Percentiles rank a stretch among this genome's conserved stretches.
phyloP scores from a whole-genome alignment of 306 rosid genomes.

The Rosa multiflora region DNA sequence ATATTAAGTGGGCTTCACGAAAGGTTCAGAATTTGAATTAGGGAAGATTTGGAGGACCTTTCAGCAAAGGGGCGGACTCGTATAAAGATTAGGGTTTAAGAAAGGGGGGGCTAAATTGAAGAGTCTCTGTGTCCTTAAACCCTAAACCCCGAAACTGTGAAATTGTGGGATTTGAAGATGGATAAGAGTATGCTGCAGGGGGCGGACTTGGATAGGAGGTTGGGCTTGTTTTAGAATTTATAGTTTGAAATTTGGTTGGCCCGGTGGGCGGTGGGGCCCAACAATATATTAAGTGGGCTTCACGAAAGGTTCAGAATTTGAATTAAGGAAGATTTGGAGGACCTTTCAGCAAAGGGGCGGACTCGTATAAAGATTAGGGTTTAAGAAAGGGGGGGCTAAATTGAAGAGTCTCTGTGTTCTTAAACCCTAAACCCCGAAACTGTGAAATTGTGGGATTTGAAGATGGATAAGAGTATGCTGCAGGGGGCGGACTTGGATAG shows the following conservation, averaged over 20 bases:
- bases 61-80: neutral
- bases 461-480: conserved; percentile 62
- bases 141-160: conserved; percentile 39
- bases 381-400: conserved; percentile 18
- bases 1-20: neutral
- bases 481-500: conserved; percentile 39
- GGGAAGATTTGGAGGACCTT: neutral
- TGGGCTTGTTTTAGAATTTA: too few relatives aligned
- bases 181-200: conserved; percentile 49
- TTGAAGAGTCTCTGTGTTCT: neutral
- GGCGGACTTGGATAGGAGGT: conserved; percentile 42
- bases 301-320: neutral
- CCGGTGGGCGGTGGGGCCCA: neutral
- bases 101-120: neutral
- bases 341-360: neutral
- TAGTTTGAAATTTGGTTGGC: conserved; percentile 30
- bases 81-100: conserved; percentile 38
- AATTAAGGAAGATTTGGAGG: neutral
- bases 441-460: neutral
- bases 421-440: conserved; percentile 38
- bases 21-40: neutral
- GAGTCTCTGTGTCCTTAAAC: neutral
- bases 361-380: conserved; percentile 25
- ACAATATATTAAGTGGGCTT: neutral
- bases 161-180: conserved; percentile 32